Base-by-base conservation (phyloP, 148 eudicot genomes). In the Pouteria glomerata region DNA sequence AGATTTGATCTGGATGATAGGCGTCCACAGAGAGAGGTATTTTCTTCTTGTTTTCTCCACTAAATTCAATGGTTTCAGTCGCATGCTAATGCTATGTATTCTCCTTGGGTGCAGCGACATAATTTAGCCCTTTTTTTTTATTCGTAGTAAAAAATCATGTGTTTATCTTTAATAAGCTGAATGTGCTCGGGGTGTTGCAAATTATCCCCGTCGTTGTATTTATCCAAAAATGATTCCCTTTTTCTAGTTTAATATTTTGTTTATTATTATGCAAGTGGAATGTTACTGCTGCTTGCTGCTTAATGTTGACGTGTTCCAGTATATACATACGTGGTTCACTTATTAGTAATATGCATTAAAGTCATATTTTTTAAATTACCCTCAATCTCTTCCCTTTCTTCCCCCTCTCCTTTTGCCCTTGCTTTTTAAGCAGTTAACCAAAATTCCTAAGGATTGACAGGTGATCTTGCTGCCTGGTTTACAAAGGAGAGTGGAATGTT, bases 21-120 rank as follows among this genome's bases (percentile, higher is more conserved):
- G 86, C 97, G 97, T 50, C 99, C 99, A 8, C 97, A 81, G 74
- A 83, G 99, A 75, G 99, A 95, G 99, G 99, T 92, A 89, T 18
- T 35, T 68, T 34, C 52, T 69, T 37, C 45, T 62, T 30, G 50
- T 59, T 64, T 60, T 63, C 50, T 63, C 39, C 23, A 12, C 66
- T 41, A 48, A 39, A 30, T 57, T 57, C 34, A 53, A 44, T 64
- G 39, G 21, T 59, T 71, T 35, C 37, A 14, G 8, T 58, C 56
- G 19, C 12, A 18, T 26, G 16, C 23, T 24, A 7, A 6, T 31
- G 19, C 29, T 66, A 35, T 55, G 33, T 24, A 6, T 69, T 35
- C 50, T 37, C 16, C 37, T 34, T n/a, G 18, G n/a, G 10, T 24
- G 53, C 29, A 30, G 6, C 34, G 23, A 55, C 56, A 3, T 24